These are phyloP conservation scores for Venturia nashicola DNA, from an alignment of 2,329 filamentous ascomycete genomes.

Conservation along the genomic window DNA sequence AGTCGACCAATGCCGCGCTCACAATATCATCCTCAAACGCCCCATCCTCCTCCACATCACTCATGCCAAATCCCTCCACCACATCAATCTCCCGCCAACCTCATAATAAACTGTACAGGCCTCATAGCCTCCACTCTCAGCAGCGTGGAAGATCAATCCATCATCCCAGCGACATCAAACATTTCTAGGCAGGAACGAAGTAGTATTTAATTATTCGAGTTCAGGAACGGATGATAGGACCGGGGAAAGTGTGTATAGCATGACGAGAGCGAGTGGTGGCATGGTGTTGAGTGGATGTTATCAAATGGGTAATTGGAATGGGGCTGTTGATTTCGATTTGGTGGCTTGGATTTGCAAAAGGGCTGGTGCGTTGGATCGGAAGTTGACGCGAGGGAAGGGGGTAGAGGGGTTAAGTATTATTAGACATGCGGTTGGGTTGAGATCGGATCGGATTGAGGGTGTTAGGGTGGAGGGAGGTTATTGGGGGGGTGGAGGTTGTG, in stretches of 20 bases:
- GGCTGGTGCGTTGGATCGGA: slow-evolving; percentile 51
- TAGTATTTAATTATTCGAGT: slow-evolving; percentile 53
- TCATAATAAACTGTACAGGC: slow-evolving; percentile 79
- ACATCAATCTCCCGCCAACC: slow-evolving; percentile 44
- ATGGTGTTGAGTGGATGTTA: slow-evolving; percentile 78
- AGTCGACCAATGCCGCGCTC: slow-evolving; percentile 61
- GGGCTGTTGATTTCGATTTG: slow-evolving; percentile 64
- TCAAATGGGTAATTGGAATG: slow-evolving; percentile 67
- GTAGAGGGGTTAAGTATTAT: slow-evolving; percentile 64
- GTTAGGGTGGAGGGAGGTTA: slow-evolving; percentile 62
- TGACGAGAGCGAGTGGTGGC: slow-evolving; percentile 68
- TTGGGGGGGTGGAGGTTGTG: slow-evolving; percentile 54
- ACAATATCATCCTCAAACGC: slow-evolving; percentile 47
- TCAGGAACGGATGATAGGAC: slow-evolving; percentile 61
- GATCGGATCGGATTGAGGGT: slow-evolving; percentile 62
- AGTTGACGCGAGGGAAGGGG: slow-evolving; percentile 52
- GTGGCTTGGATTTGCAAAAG: slow-evolving; percentile 75
- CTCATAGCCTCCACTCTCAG: slow-evolving; percentile 63
- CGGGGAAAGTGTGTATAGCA: slow-evolving; percentile 62
- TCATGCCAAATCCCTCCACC: slow-evolving; percentile 52
- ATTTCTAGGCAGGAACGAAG: slow-evolving; percentile 70
- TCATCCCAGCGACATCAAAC: slow-evolving; percentile 76
- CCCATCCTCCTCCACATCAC: slow-evolving; percentile 49
- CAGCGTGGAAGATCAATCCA: slow-evolving; percentile 62
- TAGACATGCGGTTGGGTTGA: slow-evolving; percentile 71